Evolutionary conservation across 176 grass and related monocot genomes (phyloP).

Genomic region (Raddia distichophylla): DNA sequence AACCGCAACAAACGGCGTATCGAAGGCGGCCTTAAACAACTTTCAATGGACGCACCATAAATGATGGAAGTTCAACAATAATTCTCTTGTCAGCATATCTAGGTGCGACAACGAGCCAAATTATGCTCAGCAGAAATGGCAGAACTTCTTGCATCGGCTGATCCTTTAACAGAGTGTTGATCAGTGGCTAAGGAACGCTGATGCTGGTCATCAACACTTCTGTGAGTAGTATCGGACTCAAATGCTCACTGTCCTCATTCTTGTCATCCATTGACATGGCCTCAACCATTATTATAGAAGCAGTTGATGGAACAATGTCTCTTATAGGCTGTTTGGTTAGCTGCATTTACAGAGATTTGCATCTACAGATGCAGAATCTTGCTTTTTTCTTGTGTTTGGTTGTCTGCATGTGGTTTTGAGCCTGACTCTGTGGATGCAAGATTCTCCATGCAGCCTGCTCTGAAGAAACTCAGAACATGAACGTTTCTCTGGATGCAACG

Average conservation of each 20-base stretch:
- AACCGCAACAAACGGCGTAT: too few species aligned
- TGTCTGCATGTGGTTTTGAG: too few species aligned
- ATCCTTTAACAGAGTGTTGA: slow-evolving; percentile 65
- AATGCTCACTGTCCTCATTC: slow-evolving; percentile 77
- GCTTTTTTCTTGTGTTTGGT: too few species aligned
- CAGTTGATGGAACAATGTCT: slow-evolving; percentile 63
- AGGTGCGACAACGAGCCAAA: slow-evolving; percentile 79
- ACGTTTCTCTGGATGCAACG: too few species aligned
- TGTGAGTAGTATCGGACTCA: slow-evolving; percentile 56
- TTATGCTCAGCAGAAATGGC: slow-evolving; percentile 62
- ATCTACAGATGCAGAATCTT: too few species aligned
- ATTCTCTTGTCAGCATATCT: slow-evolving; percentile 93
- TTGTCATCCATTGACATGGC: slow-evolving; percentile 86
- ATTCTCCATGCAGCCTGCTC: too few species aligned
- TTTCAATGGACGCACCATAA: slow-evolving; percentile 94
- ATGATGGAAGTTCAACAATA: slow-evolving; percentile 84
- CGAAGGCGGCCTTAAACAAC: too few species aligned
- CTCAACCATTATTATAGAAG: slow-evolving; percentile 80
- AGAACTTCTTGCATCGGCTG: slow-evolving; percentile 68
- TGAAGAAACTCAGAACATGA: too few species aligned
- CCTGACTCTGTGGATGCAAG: too few species aligned
- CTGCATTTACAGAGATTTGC: too few species aligned
- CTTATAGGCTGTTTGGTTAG: too few species aligned
- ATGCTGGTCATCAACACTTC: slow-evolving; percentile 60
- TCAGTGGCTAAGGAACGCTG: slow-evolving; percentile 53